Base-by-base conservation (phyloP, 805 yeast genomes). In the Metschnikowia cerradonensis region DNA sequence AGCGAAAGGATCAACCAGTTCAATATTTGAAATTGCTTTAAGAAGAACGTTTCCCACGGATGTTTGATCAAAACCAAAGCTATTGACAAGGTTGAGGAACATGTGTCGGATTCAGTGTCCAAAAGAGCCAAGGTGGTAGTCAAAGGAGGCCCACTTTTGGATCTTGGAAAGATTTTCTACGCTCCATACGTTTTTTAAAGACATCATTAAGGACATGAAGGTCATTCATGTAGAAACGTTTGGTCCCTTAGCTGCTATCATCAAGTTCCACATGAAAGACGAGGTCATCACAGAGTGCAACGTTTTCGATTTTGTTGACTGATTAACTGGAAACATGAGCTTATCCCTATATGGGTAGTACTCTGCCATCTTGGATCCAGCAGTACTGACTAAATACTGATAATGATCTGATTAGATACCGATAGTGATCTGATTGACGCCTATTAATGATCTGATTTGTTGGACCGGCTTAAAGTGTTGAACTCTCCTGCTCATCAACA, bases 241-340 rank as follows among this genome's bases (percentile, higher is more conserved):
- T 56, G 88, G 88, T 34, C 88, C 88, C 3, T 67, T 83, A 50
- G 83, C 81, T 50, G 83, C 85, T 4, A 64, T 83, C 13, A 67
- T 78, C 46, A 74, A 79, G 51, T 83, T 82, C 57, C 76, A 76
- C 13, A 71, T 77, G 34, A 65, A 72, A 36, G 79, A 81, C 48
- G 78, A 81, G 57, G 87, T 77, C 7, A 70, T 83, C 42, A 60
- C 62, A 10, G 71, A 69, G 60, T 83, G 85, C 49, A 83, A 83
- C 58, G 79, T 7, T 22, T 22, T 22, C 26, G 7, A 22, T 2
- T 22, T 6, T 6, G 2, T 6, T 22, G 2, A 8, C 4, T 23
- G 30, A 8, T 23, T 8, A 8, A 23, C 11, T 2, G 10, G 30
- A 3, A 7, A 23, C 3, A 3, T 23, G 30, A 8, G 30, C 10